Conservation (phyloP, 1,139 yeast genomes). For the Scheffersomyces titani region DNA sequence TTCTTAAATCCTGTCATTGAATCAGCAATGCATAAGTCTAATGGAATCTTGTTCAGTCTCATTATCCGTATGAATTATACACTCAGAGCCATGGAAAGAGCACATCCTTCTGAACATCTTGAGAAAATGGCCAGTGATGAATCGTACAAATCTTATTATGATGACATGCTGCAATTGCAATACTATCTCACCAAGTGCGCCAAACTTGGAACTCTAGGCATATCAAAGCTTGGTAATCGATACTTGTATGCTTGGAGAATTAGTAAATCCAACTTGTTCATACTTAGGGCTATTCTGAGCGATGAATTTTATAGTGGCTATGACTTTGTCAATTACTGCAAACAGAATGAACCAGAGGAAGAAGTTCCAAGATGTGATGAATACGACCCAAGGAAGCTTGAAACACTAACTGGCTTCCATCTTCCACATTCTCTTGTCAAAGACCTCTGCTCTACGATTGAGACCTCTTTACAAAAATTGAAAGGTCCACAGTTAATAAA, state of each 20-base stretch:
- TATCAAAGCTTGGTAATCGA: conserved; percentile 15
- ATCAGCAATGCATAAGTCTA: conserved; percentile 13
- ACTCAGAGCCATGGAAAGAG: conserved; percentile 9
- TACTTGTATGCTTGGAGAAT: conserved; percentile 18
- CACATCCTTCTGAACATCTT: conserved; percentile 10
- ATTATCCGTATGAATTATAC: conserved; percentile 15
- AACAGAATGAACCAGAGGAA: not conserved
- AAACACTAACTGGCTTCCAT: conserved; percentile 5
- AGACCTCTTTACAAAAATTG: not conserved
- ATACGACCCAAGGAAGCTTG: not conserved
- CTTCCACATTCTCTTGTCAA: conserved; percentile 2
- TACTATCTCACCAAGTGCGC: conserved; percentile 14
- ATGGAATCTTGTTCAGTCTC: conserved; percentile 12
- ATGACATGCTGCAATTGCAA: conserved; percentile 13
- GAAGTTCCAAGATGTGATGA: not conserved
- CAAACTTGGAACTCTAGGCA: conserved; percentile 13
- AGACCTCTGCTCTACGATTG: conserved; percentile 3
- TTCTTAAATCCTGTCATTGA: conserved; percentile 16
- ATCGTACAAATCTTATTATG: conserved; percentile 11
- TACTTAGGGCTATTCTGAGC: conserved; percentile 8
- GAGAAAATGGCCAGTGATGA: conserved; percentile 9
- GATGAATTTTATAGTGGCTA: conserved; percentile 9
- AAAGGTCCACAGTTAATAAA: not conserved
- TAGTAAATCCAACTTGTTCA: conserved; percentile 2
- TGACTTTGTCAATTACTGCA: not conserved